These are phyloP conservation scores for Neospermospora avenae DNA, from an alignment of 2,329 filamentous ascomycete species.

Conservation along the genomic window DNA sequence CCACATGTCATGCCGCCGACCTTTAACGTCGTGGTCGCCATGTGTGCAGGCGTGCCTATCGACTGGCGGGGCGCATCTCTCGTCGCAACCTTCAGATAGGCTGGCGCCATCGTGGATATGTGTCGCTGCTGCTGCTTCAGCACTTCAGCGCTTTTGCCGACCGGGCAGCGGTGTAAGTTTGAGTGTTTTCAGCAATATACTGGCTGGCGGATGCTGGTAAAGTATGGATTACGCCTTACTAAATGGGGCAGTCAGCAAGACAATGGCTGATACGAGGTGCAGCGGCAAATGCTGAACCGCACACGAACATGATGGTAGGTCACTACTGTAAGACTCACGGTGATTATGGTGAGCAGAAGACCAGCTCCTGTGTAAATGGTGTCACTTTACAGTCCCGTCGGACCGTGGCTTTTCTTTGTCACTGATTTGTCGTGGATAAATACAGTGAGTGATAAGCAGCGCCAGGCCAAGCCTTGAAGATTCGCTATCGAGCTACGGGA, in stretches of 20 bases:
- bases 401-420: slow-evolving; percentile 4
- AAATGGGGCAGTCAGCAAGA: slow-evolving; percentile 3
- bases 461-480: not conserved
- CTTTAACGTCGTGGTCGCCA: slow-evolving; percentile 87
- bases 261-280: not conserved
- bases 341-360: slow-evolving; percentile 26
- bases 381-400: not conserved
- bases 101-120: slow-evolving; percentile 29
- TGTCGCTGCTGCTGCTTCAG: slow-evolving; percentile 13
- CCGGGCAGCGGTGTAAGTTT: slow-evolving; percentile 4
- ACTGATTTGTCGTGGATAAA: slow-evolving; percentile 3
- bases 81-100: slow-evolving; percentile 30
- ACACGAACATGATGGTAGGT: not conserved
- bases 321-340: not conserved
- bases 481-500: not conserved
- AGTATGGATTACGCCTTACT: slow-evolving; percentile 7
- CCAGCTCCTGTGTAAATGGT: slow-evolving; percentile 28
- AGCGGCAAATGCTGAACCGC: not conserved
- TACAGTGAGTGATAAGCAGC: not conserved
- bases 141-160: slow-evolving; percentile 13
- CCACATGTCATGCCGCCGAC: slow-evolving; percentile 92
- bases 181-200: slow-evolving; percentile 2
- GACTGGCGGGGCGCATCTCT: slow-evolving; percentile 18
- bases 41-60: slow-evolving; percentile 44
- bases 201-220: not conserved